Evolutionary conservation across 768 basidiomycete genomes (phyloP).

Genomic region (Strobilomyces dryophilus): DNA sequence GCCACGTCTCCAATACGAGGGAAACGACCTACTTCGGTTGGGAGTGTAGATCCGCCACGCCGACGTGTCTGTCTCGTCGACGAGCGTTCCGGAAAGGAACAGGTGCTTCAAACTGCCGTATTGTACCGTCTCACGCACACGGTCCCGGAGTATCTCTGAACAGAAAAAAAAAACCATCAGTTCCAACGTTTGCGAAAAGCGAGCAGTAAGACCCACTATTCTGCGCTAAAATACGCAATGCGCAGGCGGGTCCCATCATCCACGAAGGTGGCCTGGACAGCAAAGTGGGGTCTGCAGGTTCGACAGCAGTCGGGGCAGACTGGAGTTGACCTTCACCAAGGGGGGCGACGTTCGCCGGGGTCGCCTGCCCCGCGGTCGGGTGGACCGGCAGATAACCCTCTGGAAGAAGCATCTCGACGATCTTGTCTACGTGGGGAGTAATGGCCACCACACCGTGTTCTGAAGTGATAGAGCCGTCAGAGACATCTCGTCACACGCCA

Average conservation of each 20-base stretch:
- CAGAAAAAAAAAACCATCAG: neutral
- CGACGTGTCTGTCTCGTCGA: slow-evolving; percentile 12
- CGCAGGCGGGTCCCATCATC: slow-evolving; percentile 26
- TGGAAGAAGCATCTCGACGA: neutral
- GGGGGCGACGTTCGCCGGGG: neutral
- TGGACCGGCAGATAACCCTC: neutral
- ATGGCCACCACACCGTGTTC: neutral
- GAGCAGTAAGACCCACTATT: slow-evolving; percentile 3
- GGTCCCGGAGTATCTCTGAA: slow-evolving; percentile 9
- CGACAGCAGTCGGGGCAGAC: neutral
- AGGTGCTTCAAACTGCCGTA: slow-evolving; percentile 17
- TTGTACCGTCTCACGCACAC: neutral
- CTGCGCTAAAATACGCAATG: slow-evolving; percentile 18
- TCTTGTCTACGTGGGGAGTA: neutral
- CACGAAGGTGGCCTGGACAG: slow-evolving; percentile 8
- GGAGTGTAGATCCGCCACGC: slow-evolving; percentile 16
- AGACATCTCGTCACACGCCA: neutral
- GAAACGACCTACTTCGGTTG: slow-evolving; percentile 8
- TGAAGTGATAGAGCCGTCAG: neutral
- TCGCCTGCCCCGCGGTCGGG: neutral
- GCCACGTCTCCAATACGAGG: neutral
- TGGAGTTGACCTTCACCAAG: neutral
- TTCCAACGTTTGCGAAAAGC: neutral
- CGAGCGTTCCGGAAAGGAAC: slow-evolving; percentile 11
- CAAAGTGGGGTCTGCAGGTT: neutral